Evolutionary conservation across 176 grass and related monocot genomes (phyloP).

Genomic region (Aegilops sharonensis): DNA sequence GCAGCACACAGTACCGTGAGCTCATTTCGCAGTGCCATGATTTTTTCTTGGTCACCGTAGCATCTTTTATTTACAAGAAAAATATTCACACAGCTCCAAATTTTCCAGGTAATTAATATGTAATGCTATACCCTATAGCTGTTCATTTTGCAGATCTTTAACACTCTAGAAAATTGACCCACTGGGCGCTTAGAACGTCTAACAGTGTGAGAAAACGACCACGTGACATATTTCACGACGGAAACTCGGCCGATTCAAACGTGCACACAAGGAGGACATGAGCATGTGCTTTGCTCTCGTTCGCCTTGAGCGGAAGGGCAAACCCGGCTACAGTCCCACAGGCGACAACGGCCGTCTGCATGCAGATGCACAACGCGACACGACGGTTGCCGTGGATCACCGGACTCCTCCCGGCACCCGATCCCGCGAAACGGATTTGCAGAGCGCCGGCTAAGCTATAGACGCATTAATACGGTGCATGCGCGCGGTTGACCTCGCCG

Average conservation of each 20-base stretch:
- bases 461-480: neutral
- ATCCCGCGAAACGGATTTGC: too few relatives aligned
- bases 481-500: neutral
- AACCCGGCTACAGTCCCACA: too few relatives aligned
- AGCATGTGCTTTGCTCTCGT: neutral
- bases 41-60: too few relatives aligned
- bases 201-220: neutral
- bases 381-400: neutral
- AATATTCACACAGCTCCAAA: too few relatives aligned
- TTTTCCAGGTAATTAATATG: too few relatives aligned
- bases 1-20: neutral
- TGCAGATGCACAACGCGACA: neutral
- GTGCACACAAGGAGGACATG: neutral
- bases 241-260: neutral
- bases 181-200: too few relatives aligned
- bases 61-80: too few relatives aligned
- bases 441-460: too few relatives aligned
- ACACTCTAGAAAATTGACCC: too few relatives aligned
- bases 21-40: neutral
- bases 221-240: neutral
- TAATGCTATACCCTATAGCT: too few relatives aligned
- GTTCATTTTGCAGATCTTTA: too few relatives aligned
- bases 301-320: neutral
- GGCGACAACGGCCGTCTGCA: neutral
- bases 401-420: neutral